Percentiles rank a stretch among this genome's conserved stretches.
Conservation (phyloP, 345 rosid species). For the Rhizophora apiculata region DNA sequence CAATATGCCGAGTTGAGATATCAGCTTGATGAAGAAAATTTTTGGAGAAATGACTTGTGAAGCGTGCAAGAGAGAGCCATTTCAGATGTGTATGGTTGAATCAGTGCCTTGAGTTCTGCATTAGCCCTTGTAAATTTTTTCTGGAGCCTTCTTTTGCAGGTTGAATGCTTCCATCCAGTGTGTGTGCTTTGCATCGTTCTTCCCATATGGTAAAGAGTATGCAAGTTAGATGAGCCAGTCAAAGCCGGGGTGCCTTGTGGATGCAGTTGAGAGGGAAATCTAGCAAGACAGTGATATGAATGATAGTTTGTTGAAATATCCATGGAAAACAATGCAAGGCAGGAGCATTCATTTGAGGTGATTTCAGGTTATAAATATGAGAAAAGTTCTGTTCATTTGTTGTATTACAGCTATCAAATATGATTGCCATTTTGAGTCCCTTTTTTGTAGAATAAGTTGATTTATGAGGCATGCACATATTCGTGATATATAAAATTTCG, state of each 20-base stretch:
- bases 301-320: constrained; percentile 11
- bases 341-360: constrained; percentile 32
- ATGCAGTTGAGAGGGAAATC: constrained; percentile 20
- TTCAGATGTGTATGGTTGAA: constrained; percentile 29
- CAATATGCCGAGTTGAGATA: constrained; percentile 29
- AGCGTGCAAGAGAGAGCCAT: constrained; percentile 16
- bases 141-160: constrained; percentile 33
- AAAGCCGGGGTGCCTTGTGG: constrained; percentile 23
- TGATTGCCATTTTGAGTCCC: constrained; percentile 28
- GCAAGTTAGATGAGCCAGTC: constrained; percentile 26
- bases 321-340: constrained; percentile 25
- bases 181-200: constrained; percentile 41
- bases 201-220: constrained; percentile 33
- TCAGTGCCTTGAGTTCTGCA: constrained; percentile 27
- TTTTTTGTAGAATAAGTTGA: constrained; percentile 36
- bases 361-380: constrained; percentile 51
- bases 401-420: constrained; percentile 27
- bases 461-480: constrained; percentile 25
- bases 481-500: constrained; percentile 20
- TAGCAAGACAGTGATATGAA: constrained; percentile 19
- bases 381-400: constrained; percentile 33
- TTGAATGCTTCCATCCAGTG: constrained; percentile 40
- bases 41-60: constrained; percentile 33
- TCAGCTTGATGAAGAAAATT: constrained; percentile 29
- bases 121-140: constrained; percentile 36